Conservation (phyloP, 768 basidiomycete genomes). For the Collybia sordida region DNA sequence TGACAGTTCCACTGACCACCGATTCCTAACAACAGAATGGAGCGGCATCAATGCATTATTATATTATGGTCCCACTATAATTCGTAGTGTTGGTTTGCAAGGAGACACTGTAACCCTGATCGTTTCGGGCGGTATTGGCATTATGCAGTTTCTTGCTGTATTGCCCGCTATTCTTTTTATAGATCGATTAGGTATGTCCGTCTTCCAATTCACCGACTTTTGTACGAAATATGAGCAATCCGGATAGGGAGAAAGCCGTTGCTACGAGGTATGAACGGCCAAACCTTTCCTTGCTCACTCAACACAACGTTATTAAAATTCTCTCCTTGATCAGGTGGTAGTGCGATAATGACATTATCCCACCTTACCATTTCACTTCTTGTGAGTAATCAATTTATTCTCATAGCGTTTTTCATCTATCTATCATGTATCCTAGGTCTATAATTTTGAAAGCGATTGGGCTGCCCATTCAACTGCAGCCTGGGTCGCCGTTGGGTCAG, state of each 20-base stretch:
- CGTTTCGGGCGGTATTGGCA: slow-evolving; percentile 77
- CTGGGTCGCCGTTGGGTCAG: slow-evolving; percentile 70
- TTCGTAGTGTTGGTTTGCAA: slow-evolving; percentile 60
- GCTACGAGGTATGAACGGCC: slow-evolving; percentile 40
- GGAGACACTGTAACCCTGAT: slow-evolving; percentile 61
- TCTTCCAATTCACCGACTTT: not conserved
- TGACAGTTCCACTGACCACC: not conserved
- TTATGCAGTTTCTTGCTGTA: slow-evolving; percentile 76
- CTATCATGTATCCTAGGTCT: slow-evolving; percentile 33
- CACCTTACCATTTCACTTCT: slow-evolving; percentile 66
- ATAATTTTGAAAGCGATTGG: slow-evolving; percentile 57
- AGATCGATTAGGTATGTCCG: slow-evolving; percentile 54
- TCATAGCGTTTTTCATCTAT: not conserved
- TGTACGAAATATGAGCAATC: not conserved
- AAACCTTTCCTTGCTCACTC: not conserved
- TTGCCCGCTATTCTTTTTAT: slow-evolving; percentile 72
- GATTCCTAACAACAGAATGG: slow-evolving; percentile 64
- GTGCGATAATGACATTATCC: slow-evolving; percentile 59
- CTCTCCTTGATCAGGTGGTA: slow-evolving; percentile 39
- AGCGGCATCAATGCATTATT: slow-evolving; percentile 83
- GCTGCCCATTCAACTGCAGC: slow-evolving; percentile 52
- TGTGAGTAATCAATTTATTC: slow-evolving; percentile 32
- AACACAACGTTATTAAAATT: no score
- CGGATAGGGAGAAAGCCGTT: slow-evolving; percentile 61
- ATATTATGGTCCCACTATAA: slow-evolving; percentile 78